Evolutionary conservation across 1,139 yeast genomes (phyloP).

Genomic region (Saccharomyces hybrid): DNA sequence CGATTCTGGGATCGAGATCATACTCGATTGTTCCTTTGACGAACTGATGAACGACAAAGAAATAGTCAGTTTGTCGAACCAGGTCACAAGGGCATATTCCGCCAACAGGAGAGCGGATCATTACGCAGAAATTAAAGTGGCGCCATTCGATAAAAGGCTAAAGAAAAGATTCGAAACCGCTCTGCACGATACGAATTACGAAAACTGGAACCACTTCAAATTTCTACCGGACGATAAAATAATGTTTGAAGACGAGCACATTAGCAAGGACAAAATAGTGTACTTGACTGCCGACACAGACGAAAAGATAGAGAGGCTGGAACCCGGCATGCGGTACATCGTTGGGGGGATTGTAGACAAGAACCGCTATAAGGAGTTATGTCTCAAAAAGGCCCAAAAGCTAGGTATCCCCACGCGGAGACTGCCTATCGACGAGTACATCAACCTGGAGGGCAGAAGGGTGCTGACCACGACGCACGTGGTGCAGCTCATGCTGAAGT

Average conservation of each 20-base stretch:
- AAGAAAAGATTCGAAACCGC: conserved; percentile 60
- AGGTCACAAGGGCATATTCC: conserved; percentile 74
- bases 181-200: conserved; percentile 47
- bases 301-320: conserved; percentile 51
- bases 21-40: conserved; percentile 86
- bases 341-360: conserved; percentile 96
- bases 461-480: conserved; percentile 94
- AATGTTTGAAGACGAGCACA: conserved; percentile 2
- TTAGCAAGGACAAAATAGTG: conserved; percentile 37
- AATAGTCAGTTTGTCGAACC: conserved; percentile 67
- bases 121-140: conserved; percentile 53
- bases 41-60: conserved; percentile 80
- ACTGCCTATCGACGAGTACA: conserved; percentile 81
- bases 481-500: conserved; percentile 72
- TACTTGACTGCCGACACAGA: conserved; percentile 87
- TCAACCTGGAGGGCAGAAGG: conserved; percentile 73
- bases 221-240: conserved; percentile 35
- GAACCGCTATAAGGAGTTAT: conserved; percentile 77
- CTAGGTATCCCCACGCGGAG: conserved; percentile 67
- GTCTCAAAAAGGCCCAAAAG: conserved; percentile 71
- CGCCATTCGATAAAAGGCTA: conserved; percentile 61
- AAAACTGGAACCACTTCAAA: conserved; percentile 57
- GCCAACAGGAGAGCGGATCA: conserved; percentile 58
- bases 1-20: conserved; percentile 44
- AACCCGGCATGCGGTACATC: conserved; percentile 66